phyloP scores from a whole-genome alignment of 139 green algal species.

The Eudorina sp. region DNA sequence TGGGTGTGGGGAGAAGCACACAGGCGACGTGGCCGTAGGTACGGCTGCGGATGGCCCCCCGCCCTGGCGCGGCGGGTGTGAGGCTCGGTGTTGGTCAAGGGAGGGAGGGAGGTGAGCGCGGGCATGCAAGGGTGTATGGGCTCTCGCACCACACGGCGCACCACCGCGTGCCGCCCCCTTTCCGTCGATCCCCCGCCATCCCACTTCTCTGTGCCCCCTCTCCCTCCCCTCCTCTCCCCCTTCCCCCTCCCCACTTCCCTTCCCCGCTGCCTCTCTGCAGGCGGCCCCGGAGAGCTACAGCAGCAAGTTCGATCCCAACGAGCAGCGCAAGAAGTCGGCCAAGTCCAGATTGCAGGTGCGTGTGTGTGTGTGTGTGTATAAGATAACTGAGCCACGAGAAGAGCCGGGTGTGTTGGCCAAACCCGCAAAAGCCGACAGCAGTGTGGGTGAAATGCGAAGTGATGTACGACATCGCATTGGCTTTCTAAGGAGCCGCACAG shows the following conservation, averaged over 20 bases:
- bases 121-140: not conserved
- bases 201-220: not conserved
- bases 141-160: too few relatives aligned
- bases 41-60: not conserved
- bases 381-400: too few relatives aligned
- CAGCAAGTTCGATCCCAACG: not conserved
- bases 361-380: not conserved
- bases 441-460: too few relatives aligned
- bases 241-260: not conserved
- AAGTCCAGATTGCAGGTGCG: constrained; percentile 20
- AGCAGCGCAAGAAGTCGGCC: not conserved
- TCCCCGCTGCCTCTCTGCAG: not conserved
- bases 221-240: not conserved
- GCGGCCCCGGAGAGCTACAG: not conserved
- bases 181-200: too few relatives aligned
- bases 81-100: not conserved
- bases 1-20: too few relatives aligned
- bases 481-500: too few relatives aligned
- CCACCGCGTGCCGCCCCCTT: too few relatives aligned
- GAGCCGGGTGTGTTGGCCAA: too few relatives aligned
- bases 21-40: too few relatives aligned
- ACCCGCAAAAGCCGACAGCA: too few relatives aligned
- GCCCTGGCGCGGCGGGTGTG: not conserved
- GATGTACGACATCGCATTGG: too few relatives aligned
- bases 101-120: too few relatives aligned